A percentile compares a stretch with the other conserved stretches of the same genome.
Conservation (phyloP, 371 early-diverging fungal species). For the Mycotypha africana region DNA sequence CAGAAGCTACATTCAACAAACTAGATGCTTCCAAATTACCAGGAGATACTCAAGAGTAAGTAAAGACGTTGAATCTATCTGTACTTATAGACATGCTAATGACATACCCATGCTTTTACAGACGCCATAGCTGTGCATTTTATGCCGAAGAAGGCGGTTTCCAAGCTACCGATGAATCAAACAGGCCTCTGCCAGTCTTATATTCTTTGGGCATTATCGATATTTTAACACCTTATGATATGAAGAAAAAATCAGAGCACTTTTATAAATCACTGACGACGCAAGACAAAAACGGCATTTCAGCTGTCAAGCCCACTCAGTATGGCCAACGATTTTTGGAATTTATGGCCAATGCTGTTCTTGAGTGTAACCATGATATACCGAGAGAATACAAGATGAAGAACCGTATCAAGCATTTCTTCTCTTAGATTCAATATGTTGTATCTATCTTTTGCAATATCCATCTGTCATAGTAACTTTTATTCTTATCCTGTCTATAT, state of each 20-base stretch:
- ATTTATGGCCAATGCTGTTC: slow-evolving; percentile 25
- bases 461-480: too few relatives aligned
- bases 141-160: slow-evolving; percentile 92
- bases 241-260: slow-evolving; percentile 85
- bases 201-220: slow-evolving; percentile 97
- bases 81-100: too few relatives aligned
- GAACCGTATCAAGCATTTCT: too few relatives aligned
- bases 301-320: slow-evolving; percentile 83
- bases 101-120: slow-evolving; percentile 23
- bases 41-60: too few relatives aligned
- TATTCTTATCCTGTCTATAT: too few relatives aligned
- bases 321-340: slow-evolving; percentile 81
- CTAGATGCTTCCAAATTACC: slow-evolving; percentile 50
- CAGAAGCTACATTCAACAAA: slow-evolving; percentile 62
- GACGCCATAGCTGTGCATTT: slow-evolving; percentile 71
- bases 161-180: slow-evolving; percentile 68
- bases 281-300: slow-evolving; percentile 75
- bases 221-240: slow-evolving; percentile 93
- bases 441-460: too few relatives aligned
- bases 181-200: slow-evolving; percentile 60
- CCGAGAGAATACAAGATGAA: slow-evolving; percentile 27
- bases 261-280: slow-evolving; percentile 78
- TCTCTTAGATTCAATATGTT: too few relatives aligned
- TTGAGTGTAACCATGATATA: slow-evolving; percentile 27
- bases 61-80: too few relatives aligned